Percentiles rank a stretch among this genome's conserved stretches.
Evolutionary conservation across 2,329 filamentous ascomycete species (phyloP).

Genomic region (Calonectria pteridis): DNA sequence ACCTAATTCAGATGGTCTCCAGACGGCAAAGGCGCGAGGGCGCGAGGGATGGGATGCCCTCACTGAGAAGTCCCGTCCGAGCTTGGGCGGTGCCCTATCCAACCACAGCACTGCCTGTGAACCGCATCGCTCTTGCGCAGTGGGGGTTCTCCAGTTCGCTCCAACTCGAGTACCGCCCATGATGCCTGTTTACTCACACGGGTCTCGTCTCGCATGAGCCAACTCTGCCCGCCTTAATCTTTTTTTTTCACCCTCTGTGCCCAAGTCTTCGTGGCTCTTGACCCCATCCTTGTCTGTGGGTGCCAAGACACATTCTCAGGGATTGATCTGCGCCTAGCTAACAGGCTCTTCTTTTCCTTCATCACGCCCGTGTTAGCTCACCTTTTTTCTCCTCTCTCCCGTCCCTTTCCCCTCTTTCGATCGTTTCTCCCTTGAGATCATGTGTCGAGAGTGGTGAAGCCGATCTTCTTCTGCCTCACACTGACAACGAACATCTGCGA

Average conservation of each 20-base stretch:
- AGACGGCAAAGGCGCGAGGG: slow-evolving; percentile 13
- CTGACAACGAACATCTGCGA: background rate
- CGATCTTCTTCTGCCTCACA: background rate
- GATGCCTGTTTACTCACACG: slow-evolving; percentile 37
- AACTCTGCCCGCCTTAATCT: background rate
- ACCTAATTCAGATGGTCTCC: slow-evolving; percentile 15
- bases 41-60: background rate
- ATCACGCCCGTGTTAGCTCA: slow-evolving; percentile 10
- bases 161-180: slow-evolving; percentile 14
- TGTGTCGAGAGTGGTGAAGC: slow-evolving; percentile 6
- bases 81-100: background rate
- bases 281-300: background rate
- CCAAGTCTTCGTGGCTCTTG: background rate
- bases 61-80: slow-evolving; percentile 15
- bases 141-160: slow-evolving; percentile 1
- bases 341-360: background rate
- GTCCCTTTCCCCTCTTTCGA: background rate
- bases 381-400: background rate
- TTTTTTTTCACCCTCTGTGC: background rate
- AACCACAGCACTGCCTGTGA: slow-evolving; percentile 11
- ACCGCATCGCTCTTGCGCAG: background rate
- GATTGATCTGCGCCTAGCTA: background rate
- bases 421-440: background rate
- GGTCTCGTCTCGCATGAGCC: slow-evolving; percentile 2
- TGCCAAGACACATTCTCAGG: slow-evolving; percentile 5